Base-by-base conservation (phyloP, 2,329 filamentous ascomycete species). In the Pseudogymnoascus sp. region DNA sequence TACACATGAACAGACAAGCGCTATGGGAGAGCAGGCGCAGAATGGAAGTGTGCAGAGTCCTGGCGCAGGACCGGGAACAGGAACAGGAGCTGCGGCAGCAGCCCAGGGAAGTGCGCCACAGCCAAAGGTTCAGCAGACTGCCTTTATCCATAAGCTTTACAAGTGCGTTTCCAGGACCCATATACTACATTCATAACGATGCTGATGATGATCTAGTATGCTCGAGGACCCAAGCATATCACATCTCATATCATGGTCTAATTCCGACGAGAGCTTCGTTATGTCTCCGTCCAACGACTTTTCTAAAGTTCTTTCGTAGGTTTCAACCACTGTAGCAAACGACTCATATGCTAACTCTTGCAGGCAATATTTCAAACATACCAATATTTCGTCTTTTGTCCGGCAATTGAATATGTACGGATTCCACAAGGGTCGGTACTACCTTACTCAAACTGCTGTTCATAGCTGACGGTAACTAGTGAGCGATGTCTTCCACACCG, bases 341-440 rank as follows among this genome's bases (percentile, higher is more conserved):
- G 39, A 50, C 67, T 66, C 61, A 67, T 59, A 60, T 62, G 43
- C 62, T 64, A 71, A 57, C 71, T 63, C 12, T 43, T 64, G 58
- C 66, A 96, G 93, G 60, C 91, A 96, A 84, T 99, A 99, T 73
- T 99, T 99, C 75, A 99, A 99, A 71, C 94, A 99, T 73, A 99
- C 93, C 68, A 99, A 99, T 71, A 96, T 97, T 64, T 97, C 94
- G 9, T 97, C 94, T 1, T 99, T 99, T 73, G 94, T 99, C 58
- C 86, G 94, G 57, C 94, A 99, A 76, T 77, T 99, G 58, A 99
- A 99, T 73, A 99, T 99, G 94, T 99, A 99, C 69, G 94, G 94
- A 6, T 99, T 99, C 75, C 94, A 99, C 73, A 99, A 99, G 89
- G 92, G 92, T 95, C 75, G 58, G 73, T 66, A 60, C 68, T 53